phyloP scores from a whole-genome alignment of 805 yeast genomes.

The Pichia scutulata region DNA sequence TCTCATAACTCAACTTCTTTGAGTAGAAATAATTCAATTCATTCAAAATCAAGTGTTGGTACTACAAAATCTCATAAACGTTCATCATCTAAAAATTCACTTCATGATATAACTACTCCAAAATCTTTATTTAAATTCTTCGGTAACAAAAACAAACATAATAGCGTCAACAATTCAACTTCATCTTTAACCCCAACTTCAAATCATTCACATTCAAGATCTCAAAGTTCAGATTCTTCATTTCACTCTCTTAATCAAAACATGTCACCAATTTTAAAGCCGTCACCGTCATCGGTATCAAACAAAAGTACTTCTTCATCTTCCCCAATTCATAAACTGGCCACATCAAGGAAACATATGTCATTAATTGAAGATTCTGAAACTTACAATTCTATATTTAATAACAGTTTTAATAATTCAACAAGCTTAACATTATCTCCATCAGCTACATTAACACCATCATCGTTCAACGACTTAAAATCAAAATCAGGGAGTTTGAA shows the following conservation, averaged over 20 bases:
- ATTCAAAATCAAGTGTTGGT: slow-evolving; percentile 2
- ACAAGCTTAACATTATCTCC: not conserved
- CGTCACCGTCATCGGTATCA: not conserved
- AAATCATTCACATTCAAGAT: slow-evolving; percentile 2
- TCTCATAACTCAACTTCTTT: not conserved
- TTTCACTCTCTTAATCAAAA: not conserved
- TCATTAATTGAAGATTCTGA: not conserved
- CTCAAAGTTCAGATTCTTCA: slow-evolving; percentile 4
- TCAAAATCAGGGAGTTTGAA: not conserved
- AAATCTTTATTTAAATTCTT: slow-evolving; percentile 27
- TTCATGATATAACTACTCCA: slow-evolving; percentile 24
- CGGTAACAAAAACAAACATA: slow-evolving; percentile 4
- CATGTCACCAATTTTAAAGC: not conserved
- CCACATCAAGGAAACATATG: not conserved
- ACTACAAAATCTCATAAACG: slow-evolving; percentile 41
- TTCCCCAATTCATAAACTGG: not conserved
- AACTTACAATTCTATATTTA: not conserved
- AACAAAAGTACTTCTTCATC: not conserved
- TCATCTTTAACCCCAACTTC: not conserved
- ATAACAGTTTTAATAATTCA: not conserved
- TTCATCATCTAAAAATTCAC: slow-evolving; percentile 23
- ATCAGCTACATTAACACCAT: not conserved
- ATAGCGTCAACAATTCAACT: not conserved
- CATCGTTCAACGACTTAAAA: not conserved
- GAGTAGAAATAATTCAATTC: slow-evolving; percentile 6